A percentile compares a stretch with the other conserved stretches of the same genome.
phyloP scores from a whole-genome alignment of 176 grass and related monocot genomes.

The Areca catechu region DNA sequence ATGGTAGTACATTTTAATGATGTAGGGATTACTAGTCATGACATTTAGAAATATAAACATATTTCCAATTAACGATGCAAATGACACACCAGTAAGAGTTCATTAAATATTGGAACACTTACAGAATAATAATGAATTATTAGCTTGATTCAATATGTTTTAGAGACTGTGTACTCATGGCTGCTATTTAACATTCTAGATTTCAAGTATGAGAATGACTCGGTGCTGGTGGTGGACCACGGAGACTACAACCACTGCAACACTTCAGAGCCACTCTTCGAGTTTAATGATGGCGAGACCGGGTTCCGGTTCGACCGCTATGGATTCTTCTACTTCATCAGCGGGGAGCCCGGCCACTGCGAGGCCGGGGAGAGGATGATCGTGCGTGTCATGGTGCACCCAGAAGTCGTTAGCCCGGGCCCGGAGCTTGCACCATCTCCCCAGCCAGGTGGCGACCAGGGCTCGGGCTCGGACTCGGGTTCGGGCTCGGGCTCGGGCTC shows the following conservation, averaged over 20 bases:
- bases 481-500: neutral
- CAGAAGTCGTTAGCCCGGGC: neutral
- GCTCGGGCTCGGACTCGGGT: neutral
- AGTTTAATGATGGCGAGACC: conserved; percentile 45
- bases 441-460: neutral
- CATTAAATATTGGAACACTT: too few species aligned
- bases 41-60: too few species aligned
- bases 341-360: conserved; percentile 54
- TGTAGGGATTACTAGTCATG: too few species aligned
- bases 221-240: conserved; percentile 54
- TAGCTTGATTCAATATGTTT: neutral
- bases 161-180: too few species aligned
- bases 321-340: conserved; percentile 65
- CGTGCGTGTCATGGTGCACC: conserved; percentile 24
- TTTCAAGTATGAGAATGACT: conserved; percentile 73
- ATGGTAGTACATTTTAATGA: too few species aligned
- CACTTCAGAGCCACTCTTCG: conserved; percentile 20
- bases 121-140: neutral
- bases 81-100: too few species aligned
- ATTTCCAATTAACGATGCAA: too few species aligned
- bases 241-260: conserved; percentile 55
- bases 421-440: neutral
- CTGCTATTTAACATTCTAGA: conserved; percentile 18
- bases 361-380: conserved; percentile 60
- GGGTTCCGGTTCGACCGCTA: conserved; percentile 33